A percentile compares a stretch with the other conserved stretches of the same genome.
phyloP scores from a whole-genome alignment of 768 basidiomycete species.

The Boletus huronensis region DNA sequence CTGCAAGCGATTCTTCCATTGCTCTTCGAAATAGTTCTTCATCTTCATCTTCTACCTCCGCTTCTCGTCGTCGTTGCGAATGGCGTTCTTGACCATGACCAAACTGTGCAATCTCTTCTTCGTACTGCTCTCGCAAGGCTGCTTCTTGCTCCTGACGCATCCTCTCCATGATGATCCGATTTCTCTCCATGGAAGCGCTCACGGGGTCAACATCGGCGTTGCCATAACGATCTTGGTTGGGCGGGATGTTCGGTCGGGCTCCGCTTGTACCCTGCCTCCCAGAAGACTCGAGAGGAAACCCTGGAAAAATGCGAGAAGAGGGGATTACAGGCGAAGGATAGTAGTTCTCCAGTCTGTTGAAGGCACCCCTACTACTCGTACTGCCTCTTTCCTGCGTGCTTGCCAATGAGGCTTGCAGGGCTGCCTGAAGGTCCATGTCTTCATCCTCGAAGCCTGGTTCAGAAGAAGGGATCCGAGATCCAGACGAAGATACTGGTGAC shows the following conservation, averaged over 20 bases:
- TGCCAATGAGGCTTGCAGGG: constrained; percentile 76
- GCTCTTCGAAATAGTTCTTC: constrained; percentile 52
- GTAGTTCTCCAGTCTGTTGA: constrained; percentile 13
- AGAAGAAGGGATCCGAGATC: constrained; percentile 6
- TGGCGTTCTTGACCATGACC: constrained; percentile 10
- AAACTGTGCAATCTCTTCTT: constrained; percentile 35
- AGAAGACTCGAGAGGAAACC: constrained; percentile 17
- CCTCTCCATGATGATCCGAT: constrained; percentile 54
- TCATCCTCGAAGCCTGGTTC: constrained; percentile 64
- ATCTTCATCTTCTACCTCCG: constrained; percentile 46
- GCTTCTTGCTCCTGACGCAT: constrained; percentile 66
- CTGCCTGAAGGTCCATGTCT: constrained; percentile 84
- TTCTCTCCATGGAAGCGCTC: constrained; percentile 64
- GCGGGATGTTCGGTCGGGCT: constrained; percentile 20
- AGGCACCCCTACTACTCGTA: constrained; percentile 5
- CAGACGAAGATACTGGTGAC: constrained; percentile 9
- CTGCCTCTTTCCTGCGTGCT: constrained; percentile 10
- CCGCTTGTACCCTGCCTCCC: constrained; percentile 16
- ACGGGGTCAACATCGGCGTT: constrained; percentile 49
- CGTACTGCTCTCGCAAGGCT: constrained; percentile 59
- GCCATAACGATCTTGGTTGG: constrained; percentile 30
- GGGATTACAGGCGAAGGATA: constrained; percentile 25
- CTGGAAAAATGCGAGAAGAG: constrained; percentile 27
- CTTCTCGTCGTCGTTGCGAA: constrained; percentile 4
- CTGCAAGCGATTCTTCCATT: constrained; percentile 28